A percentile compares a stretch with the other conserved stretches of the same genome.
phyloP scores from a whole-genome alignment of 345 rosid species.

The Sonneratia caseolaris region DNA sequence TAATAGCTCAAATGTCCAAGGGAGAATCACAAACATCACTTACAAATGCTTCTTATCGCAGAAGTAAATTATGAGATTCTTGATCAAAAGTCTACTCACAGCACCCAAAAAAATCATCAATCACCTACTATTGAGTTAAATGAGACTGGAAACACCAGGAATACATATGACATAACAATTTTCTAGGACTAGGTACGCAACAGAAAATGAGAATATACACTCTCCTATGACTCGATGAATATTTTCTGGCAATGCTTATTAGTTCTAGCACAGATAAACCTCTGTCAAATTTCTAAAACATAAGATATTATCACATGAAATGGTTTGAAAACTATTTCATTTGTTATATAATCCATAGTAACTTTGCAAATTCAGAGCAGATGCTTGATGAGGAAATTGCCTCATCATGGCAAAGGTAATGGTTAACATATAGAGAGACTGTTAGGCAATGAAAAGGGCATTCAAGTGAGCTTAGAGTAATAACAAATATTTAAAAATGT shows the following conservation, averaged over 20 bases:
- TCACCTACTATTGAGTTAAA: background rate
- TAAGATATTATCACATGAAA: too few species aligned
- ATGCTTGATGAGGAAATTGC: background rate
- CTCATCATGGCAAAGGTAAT: background rate
- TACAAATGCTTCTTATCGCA: background rate
- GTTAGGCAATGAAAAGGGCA: background rate
- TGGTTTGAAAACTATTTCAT: too few species aligned
- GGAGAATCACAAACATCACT: background rate
- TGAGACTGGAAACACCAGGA: background rate
- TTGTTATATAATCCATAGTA: background rate
- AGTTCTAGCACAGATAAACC: too few species aligned
- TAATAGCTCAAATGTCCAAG: background rate
- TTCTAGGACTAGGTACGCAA: too few species aligned
- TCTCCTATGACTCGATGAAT: too few species aligned
- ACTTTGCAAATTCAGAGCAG: background rate
- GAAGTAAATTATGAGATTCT: background rate
- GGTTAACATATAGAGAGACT: background rate
- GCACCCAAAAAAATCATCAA: background rate
- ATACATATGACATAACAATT: background rate
- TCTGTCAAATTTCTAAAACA: background rate
- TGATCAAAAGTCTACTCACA: background rate
- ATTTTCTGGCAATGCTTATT: too few species aligned
- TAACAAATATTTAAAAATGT: too few species aligned
- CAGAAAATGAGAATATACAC: background rate
- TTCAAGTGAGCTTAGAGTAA: background rate